phyloP scores from a whole-genome alignment of 768 basidiomycete genomes.

The Hirschioporus abietinus region DNA sequence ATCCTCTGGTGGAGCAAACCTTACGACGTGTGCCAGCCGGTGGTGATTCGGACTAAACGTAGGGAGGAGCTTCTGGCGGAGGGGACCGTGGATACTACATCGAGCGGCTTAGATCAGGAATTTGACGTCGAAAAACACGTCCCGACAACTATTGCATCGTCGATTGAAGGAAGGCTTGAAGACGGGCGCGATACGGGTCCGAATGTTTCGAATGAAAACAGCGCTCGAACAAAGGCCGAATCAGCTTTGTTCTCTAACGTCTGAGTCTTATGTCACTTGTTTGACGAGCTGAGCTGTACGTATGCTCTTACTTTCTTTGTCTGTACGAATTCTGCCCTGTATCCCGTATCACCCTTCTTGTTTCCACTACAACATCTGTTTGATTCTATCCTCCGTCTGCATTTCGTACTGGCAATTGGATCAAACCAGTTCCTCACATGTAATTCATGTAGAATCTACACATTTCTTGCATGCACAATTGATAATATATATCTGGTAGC shows the following conservation, averaged over 20 bases:
- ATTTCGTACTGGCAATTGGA: not conserved
- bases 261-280: too few relatives aligned
- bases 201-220: not conserved
- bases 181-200: too few relatives aligned
- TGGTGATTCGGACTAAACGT: not conserved
- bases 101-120: not conserved
- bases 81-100: not conserved
- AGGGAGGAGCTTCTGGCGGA: not conserved
- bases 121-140: not conserved
- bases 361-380: not conserved
- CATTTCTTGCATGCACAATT: too few relatives aligned
- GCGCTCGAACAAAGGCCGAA: too few relatives aligned
- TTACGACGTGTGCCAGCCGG: not conserved
- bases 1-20: constrained; percentile 11
- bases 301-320: too few relatives aligned
- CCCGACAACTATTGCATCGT: too few relatives aligned
- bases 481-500: too few relatives aligned
- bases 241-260: too few relatives aligned
- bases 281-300: too few relatives aligned
- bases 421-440: not conserved
- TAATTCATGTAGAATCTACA: not conserved
- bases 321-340: constrained; percentile 1
- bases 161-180: too few relatives aligned
- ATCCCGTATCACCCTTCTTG: constrained; percentile 2
- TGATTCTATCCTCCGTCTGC: not conserved